Evolutionary conservation across 345 rosid genomes (phyloP).

Genomic region (Salix viminalis): DNA sequence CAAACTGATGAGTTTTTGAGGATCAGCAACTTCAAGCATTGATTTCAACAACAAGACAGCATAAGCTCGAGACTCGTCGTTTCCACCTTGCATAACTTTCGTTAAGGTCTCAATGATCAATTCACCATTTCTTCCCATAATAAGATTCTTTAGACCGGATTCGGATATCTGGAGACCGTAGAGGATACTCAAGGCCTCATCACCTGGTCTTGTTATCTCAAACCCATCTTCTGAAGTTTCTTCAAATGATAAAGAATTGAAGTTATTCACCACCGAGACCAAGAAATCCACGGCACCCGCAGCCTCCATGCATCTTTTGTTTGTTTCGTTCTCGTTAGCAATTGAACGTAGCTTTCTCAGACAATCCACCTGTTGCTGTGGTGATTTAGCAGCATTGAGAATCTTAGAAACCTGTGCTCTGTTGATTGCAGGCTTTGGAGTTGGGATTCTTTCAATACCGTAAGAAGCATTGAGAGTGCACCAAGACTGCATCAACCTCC

Average conservation of each 20-base stretch:
- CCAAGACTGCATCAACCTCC: constrained; percentile 89
- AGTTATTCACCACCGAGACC: constrained; percentile 32
- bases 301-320: constrained; percentile 63
- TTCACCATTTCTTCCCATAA: constrained; percentile 38
- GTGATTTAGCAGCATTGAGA: constrained; percentile 44
- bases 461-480: constrained; percentile 73
- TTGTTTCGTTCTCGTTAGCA: constrained; percentile 47
- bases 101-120: constrained; percentile 36
- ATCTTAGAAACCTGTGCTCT: constrained; percentile 57
- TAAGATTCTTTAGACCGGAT: constrained; percentile 47
- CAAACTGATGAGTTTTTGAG: constrained; percentile 30
- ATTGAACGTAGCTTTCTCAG: constrained; percentile 49
- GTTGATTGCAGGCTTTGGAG: constrained; percentile 69
- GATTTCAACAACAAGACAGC: constrained; percentile 36
- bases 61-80: constrained; percentile 41
- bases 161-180: constrained; percentile 61
- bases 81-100: constrained; percentile 22
- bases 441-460: constrained; percentile 81
- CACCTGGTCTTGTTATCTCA: constrained; percentile 24
- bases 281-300: constrained; percentile 71
- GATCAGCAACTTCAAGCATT: constrained; percentile 43
- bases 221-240: constrained; percentile 14
- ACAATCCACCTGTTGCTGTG: constrained; percentile 41
- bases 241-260: not conserved
- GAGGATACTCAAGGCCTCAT: constrained; percentile 64